Evolutionary conservation across 139 green algal species (phyloP).

Genomic region (Prasinococcaceae sp.): DNA sequence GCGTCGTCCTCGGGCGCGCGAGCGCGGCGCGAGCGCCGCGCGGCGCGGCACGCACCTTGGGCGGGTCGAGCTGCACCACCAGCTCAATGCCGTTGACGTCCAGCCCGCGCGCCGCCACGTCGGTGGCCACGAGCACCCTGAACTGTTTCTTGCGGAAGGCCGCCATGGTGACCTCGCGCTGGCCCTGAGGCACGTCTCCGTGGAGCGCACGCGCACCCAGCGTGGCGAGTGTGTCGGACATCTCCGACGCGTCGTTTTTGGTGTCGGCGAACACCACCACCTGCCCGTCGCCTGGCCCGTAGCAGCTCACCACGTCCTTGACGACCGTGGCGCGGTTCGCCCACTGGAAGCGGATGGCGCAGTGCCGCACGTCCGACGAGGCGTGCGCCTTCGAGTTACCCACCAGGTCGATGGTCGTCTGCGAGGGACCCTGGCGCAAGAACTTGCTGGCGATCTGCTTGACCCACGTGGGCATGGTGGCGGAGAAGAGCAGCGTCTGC

Average conservation of each 20-base stretch:
- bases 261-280: constrained; percentile 95
- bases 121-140: constrained; percentile 88
- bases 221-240: constrained; percentile 46
- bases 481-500: constrained; percentile 94
- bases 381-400: constrained; percentile 77
- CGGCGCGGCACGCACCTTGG: too few relatives aligned
- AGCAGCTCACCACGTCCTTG: constrained; percentile 25
- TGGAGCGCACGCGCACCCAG: constrained; percentile 58
- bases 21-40: too few relatives aligned
- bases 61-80: constrained; percentile 35
- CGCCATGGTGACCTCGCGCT: constrained; percentile 41
- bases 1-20: too few relatives aligned
- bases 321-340: constrained; percentile 31
- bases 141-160: constrained; percentile 77
- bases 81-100: constrained; percentile 94
- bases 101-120: constrained; percentile 92
- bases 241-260: constrained; percentile 82
- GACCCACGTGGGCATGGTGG: constrained; percentile 91
- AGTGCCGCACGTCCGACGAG: constrained; percentile 39
- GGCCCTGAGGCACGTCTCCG: constrained; percentile 77
- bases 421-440: neutral
- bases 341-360: constrained; percentile 82
- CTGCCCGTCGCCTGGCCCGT: constrained; percentile 48
- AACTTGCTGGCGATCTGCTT: constrained; percentile 31
- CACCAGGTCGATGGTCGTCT: constrained; percentile 75